phyloP scores from a whole-genome alignment of 1,284 basidiomycete species.

The Irpex sp. region DNA sequence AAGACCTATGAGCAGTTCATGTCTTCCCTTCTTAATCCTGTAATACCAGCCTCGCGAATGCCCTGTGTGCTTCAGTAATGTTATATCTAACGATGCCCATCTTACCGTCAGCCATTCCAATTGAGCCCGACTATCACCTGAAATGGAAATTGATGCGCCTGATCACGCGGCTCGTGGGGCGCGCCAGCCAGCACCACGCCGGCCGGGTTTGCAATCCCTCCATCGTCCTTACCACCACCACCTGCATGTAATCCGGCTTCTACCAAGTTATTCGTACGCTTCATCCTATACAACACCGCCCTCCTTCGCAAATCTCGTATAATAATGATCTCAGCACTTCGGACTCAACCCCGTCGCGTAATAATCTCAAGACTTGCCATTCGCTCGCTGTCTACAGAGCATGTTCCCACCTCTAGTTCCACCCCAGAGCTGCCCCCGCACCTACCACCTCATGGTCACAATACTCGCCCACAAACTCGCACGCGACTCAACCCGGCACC shows the following conservation, averaged over 20 bases:
- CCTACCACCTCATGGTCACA: slow-evolving; percentile 16
- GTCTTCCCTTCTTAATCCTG: no score
- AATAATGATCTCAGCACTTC: slow-evolving; percentile 21
- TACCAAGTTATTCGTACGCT: neutral
- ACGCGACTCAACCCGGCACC: slow-evolving; percentile 47
- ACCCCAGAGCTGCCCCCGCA: slow-evolving; percentile 33
- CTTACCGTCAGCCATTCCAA: no score
- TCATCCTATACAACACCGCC: neutral
- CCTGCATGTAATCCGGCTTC: neutral
- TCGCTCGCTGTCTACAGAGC: slow-evolving; percentile 51
- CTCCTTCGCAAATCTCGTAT: neutral
- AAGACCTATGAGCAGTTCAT: no score
- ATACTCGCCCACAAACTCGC: slow-evolving; percentile 23
- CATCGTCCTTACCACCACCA: neutral
- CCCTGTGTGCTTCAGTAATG: no score
- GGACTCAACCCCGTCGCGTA: slow-evolving; percentile 10
- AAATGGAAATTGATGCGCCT: neutral
- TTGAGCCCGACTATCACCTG: neutral
- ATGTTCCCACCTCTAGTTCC: slow-evolving; percentile 28
- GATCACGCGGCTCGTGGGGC: neutral
- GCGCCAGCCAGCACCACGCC: neutral
- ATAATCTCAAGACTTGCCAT: slow-evolving; percentile 22
- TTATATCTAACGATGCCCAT: no score
- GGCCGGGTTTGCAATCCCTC: neutral
- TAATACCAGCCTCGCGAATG: no score